These are phyloP conservation scores for Cenococcum geophilum DNA, from an alignment of 495 filamentous ascomycete species.

Conservation along the genomic window DNA sequence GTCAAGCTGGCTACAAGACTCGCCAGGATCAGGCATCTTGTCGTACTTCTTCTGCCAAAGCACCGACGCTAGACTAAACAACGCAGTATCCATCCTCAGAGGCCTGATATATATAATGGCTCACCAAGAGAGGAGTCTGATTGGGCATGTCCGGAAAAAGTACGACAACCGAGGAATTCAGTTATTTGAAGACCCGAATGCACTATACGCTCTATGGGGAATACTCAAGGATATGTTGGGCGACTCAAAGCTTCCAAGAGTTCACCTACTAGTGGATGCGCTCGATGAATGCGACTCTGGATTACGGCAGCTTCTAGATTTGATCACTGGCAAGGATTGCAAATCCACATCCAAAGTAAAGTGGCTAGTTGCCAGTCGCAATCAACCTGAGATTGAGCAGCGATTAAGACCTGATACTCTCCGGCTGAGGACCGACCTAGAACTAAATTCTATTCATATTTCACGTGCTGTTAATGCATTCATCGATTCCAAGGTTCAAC, in stretches of 20 bases:
- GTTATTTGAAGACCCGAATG: slow-evolving; percentile 37
- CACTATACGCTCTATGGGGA: slow-evolving; percentile 30
- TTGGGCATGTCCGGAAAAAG: slow-evolving; percentile 18
- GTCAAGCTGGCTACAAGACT: background rate
- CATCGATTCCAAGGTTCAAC: slow-evolving; percentile 28
- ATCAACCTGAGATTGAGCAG: slow-evolving; percentile 34
- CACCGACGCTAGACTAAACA: slow-evolving; percentile 35
- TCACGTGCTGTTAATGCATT: slow-evolving; percentile 19
- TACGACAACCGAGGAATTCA: slow-evolving; percentile 26
- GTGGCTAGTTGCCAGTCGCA: slow-evolving; percentile 38
- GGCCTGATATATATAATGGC: slow-evolving; percentile 38
- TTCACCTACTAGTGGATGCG: slow-evolving; percentile 29
- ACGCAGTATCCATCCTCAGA: slow-evolving; percentile 38
- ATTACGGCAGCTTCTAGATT: background rate
- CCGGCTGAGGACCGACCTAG: slow-evolving; percentile 29
- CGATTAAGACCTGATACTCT: slow-evolving; percentile 15
- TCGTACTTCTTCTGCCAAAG: slow-evolving; percentile 6
- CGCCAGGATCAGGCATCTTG: background rate
- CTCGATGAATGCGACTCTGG: background rate
- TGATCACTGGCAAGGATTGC: slow-evolving; percentile 25
- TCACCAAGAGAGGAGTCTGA: background rate
- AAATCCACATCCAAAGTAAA: slow-evolving; percentile 26
- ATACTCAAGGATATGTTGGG: slow-evolving; percentile 36
- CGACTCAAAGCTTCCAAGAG: slow-evolving; percentile 24
- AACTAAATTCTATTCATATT: slow-evolving; percentile 31